Percentiles rank a stretch among this genome's conserved stretches.
Evolutionary conservation across 1,139 yeast genomes (phyloP).

Genomic region (Geotrichum carabidarum): DNA sequence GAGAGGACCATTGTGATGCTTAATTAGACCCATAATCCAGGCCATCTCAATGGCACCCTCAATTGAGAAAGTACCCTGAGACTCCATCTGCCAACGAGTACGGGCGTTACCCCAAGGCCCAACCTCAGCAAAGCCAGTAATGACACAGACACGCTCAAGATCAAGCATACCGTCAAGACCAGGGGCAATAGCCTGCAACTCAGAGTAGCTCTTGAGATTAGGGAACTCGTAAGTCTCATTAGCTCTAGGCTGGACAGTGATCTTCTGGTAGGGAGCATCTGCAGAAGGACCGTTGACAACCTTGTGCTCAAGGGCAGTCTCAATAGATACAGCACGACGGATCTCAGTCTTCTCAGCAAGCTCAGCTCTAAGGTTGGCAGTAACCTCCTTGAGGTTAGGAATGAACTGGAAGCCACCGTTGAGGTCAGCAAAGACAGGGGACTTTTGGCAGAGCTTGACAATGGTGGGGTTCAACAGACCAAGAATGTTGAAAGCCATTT

Average conservation of each 20-base stretch:
- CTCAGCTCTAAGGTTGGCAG: constrained; percentile 74
- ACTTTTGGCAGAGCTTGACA: constrained; percentile 80
- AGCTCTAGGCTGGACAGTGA: constrained; percentile 81
- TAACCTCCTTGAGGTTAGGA: constrained; percentile 85
- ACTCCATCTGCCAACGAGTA: constrained; percentile 99
- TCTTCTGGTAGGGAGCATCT: constrained; percentile 76
- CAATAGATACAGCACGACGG: constrained; percentile 92
- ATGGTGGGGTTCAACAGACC: constrained; percentile 89
- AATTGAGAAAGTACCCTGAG: constrained; percentile 88
- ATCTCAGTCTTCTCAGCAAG: constrained; percentile 82
- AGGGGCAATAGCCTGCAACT: constrained; percentile 59
- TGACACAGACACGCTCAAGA: constrained; percentile 84
- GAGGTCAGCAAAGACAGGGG: constrained; percentile 95
- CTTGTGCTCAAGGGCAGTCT: constrained; percentile 88
- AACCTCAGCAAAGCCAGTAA: constrained; percentile 96
- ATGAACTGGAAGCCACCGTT: constrained; percentile 97
- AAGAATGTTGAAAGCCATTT: constrained; percentile 96
- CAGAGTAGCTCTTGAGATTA: constrained; percentile 66
- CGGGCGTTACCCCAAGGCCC: constrained; percentile 99
- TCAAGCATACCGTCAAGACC: constrained; percentile 88
- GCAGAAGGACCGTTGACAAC: constrained; percentile 86
- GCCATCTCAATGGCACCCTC: constrained; percentile 99
- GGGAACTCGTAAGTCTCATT: constrained; percentile 95
- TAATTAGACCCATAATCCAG: constrained; percentile 97
- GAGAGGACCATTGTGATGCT: constrained; percentile 86